Conservation (phyloP, 768 basidiomycete genomes). For the Auricularia cornea region DNA sequence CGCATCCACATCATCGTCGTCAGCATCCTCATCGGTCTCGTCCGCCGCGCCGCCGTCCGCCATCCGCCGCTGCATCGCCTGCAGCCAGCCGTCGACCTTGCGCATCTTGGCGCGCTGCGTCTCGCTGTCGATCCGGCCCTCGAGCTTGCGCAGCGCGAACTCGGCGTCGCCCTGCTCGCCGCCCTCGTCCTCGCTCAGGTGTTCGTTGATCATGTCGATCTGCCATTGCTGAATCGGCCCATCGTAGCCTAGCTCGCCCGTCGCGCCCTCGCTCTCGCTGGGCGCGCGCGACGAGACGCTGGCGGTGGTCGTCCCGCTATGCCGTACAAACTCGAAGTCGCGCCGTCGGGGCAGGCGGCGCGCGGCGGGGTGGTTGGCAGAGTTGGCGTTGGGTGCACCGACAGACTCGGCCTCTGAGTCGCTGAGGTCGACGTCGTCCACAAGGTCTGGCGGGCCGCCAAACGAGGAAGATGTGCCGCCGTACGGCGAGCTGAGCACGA, state of each 20-base stretch:
- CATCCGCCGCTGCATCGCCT: slow-evolving; percentile 52
- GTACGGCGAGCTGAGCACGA: neutral
- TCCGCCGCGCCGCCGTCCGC: slow-evolving; percentile 1
- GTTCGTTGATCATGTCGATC: slow-evolving; percentile 36
- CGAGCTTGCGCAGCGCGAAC: slow-evolving; percentile 68
- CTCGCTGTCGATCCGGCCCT: slow-evolving; percentile 75
- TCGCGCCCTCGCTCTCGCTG: slow-evolving; percentile 11
- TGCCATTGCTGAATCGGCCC: slow-evolving; percentile 72
- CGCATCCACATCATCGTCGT: slow-evolving; percentile 7
- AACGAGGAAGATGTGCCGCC: neutral
- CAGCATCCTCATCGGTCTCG: neutral
- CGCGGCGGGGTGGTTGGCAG: slow-evolving; percentile 37
- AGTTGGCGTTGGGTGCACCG: slow-evolving; percentile 29
- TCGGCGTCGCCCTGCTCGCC: slow-evolving; percentile 62
- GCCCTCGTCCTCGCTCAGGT: slow-evolving; percentile 66
- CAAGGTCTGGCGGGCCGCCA: neutral
- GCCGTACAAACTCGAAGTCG: slow-evolving; percentile 72
- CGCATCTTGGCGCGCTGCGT: slow-evolving; percentile 60
- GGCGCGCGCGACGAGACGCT: slow-evolving; percentile 56
- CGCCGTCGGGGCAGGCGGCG: slow-evolving; percentile 64
- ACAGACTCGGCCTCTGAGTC: slow-evolving; percentile 45
- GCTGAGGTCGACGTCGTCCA: slow-evolving; percentile 13
- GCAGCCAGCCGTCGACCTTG: slow-evolving; percentile 80
- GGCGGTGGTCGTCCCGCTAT: slow-evolving; percentile 28
- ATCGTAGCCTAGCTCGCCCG: slow-evolving; percentile 27